Evolutionary conservation across 2,329 filamentous ascomycete genomes (phyloP), one percentile per base, ranked within the genome.

Genomic region (Cladophialophora yegresii): DNA sequence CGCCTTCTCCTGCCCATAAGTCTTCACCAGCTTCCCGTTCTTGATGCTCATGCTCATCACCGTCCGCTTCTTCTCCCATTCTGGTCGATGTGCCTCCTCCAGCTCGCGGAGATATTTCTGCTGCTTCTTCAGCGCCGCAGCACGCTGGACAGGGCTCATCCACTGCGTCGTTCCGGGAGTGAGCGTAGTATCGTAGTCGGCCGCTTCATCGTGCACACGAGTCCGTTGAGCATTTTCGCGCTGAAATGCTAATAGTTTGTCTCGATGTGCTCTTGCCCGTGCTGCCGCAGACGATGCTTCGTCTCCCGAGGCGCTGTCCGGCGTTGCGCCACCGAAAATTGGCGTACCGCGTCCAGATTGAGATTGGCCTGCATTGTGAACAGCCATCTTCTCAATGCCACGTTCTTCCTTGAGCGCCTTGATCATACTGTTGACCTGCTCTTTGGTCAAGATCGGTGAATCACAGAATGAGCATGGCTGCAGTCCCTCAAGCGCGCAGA

Each of bases 391-490:
- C 78, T 97, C 93, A 63, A 89, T 86, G 2, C 93, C 93, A 4
- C 93, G 87, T 78, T 98, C 93, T 58, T 91, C 89, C 45, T 88
- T 87, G 12, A 99, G 82, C 71, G 93, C 88, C 28, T 85, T 84
- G 55, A 98, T 89, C 86, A 99, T 96, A 36, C 85, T 86, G 72
- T 96, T 89, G 9, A 96, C 86, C 61, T 98, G 92, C 3, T 84
- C 79, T 0, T 85, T 75, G 32, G 84, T 88, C 7, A 99, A 80
- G 0, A 99, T 80, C 0, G 91, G 86, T 0, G 84, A 82, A 0
- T 87, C 87, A 78, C 95, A 99, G 73, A 91, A 97, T 0, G 93
- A 97, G 76, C 95, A 99, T 0, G 93, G 93, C 0, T 93, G 93
- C 0, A 98, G 82, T 0, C 95, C 95, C 77, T 99, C 93, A 73